Conservation (phyloP, 176 grass and related monocot genomes). For the Aegilops sharonensis region DNA sequence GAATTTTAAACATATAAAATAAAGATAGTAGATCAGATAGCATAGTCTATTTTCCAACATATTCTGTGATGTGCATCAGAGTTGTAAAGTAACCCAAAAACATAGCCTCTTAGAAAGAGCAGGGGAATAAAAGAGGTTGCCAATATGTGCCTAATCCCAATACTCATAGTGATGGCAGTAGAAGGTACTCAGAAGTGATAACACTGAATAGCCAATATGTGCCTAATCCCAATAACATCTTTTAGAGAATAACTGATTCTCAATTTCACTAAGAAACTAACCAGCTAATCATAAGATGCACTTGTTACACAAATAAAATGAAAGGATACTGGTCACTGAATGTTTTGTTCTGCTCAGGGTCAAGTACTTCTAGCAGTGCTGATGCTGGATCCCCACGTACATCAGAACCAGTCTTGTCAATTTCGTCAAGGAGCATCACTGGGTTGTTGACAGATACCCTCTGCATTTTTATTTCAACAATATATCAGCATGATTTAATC, state of each 20-base stretch:
- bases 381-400: constrained; percentile 96
- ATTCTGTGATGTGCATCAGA: not conserved
- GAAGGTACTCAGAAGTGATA: not conserved
- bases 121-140: constrained; percentile 5
- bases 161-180: not conserved
- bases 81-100: constrained; percentile 16
- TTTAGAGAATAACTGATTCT: not conserved
- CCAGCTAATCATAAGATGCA: constrained; percentile 16
- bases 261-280: not conserved
- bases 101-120: not conserved
- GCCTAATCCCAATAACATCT: not conserved
- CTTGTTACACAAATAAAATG: constrained; percentile 15
- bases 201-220: not conserved
- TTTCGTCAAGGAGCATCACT: constrained; percentile 99
- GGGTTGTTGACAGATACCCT: constrained; percentile 95
- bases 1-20: constrained; percentile 29
- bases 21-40: constrained; percentile 13
- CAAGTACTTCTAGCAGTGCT: constrained; percentile 98
- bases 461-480: constrained; percentile 41
- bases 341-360: constrained; percentile 89
- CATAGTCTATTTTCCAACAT: not conserved
- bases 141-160: not conserved
- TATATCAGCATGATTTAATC: constrained; percentile 22
- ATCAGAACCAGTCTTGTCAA: constrained; percentile 99
- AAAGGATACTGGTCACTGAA: constrained; percentile 99